Evolutionary conservation across 2,329 filamentous ascomycete genomes (phyloP).

Genomic region (Ceratocystis ficicola): DNA sequence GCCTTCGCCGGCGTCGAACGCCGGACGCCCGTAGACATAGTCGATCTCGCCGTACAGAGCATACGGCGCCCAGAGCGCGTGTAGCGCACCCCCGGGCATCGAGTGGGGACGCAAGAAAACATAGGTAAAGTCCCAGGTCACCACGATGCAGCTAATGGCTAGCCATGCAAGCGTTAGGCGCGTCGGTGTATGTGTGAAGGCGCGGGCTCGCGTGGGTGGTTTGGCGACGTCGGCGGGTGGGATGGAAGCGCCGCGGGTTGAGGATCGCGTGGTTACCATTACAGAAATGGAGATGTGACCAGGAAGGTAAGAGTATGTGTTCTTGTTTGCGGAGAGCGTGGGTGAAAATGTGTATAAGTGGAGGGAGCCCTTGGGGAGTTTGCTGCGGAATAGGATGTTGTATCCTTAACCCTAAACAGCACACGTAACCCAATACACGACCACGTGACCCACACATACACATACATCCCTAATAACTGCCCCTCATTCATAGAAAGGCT

Average conservation of each 20-base stretch:
- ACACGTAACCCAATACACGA: no score
- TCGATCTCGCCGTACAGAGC: constrained; percentile 69
- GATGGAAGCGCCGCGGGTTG: constrained; percentile 27
- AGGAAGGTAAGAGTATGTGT: no score
- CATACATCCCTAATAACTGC: no score
- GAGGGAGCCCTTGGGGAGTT: no score
- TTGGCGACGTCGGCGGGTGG: constrained; percentile 23
- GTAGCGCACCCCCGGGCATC: constrained; percentile 64
- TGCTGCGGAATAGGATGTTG: no score
- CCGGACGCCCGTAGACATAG: constrained; percentile 67
- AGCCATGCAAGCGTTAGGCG: constrained; percentile 54
- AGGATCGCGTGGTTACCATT: constrained; percentile 33
- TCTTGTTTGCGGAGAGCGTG: no score
- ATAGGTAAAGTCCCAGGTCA: constrained; percentile 71
- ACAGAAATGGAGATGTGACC: no score
- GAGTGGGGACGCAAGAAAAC: constrained; percentile 67
- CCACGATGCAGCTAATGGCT: constrained; percentile 59
- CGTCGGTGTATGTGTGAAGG: constrained; percentile 38
- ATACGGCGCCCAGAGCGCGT: constrained; percentile 69
- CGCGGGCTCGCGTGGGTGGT: constrained; percentile 14
- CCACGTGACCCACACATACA: no score
- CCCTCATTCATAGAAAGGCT: no score
- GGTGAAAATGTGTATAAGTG: no score
- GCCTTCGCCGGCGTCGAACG: constrained; percentile 53
- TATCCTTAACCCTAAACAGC: no score